Conservation (phyloP, 2,329 filamentous ascomycete species). For the Berkeleyomyces rouxiae region DNA sequence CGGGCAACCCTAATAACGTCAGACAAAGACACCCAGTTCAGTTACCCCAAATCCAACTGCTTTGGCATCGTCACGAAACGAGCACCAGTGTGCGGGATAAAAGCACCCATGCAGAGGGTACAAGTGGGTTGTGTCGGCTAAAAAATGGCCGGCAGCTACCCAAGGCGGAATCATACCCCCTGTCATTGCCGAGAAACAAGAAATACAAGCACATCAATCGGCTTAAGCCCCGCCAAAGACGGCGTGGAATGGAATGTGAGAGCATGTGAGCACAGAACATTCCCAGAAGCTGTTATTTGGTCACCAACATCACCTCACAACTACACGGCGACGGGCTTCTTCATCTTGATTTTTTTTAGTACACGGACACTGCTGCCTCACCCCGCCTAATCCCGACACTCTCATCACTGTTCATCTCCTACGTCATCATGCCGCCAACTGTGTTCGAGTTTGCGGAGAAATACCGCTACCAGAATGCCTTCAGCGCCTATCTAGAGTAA, state of each 20-base stretch:
- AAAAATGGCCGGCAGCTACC: background rate
- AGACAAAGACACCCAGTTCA: background rate
- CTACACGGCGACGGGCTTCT: background rate
- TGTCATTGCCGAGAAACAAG: background rate
- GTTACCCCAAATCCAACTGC: background rate
- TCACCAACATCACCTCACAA: background rate
- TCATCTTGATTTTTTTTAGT: background rate
- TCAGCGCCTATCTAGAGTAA: slow-evolving; percentile 61
- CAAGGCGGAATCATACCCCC: background rate
- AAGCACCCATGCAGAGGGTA: background rate
- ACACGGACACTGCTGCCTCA: background rate
- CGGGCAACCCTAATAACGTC: background rate
- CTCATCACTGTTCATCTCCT: background rate
- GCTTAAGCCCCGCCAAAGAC: background rate
- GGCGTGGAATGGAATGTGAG: background rate
- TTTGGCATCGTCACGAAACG: background rate
- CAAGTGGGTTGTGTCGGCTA: slow-evolving; percentile 3
- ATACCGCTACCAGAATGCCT: slow-evolving; percentile 66
- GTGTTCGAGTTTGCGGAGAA: slow-evolving; percentile 32
- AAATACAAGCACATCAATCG: background rate
- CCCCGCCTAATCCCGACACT: background rate
- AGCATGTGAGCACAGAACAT: background rate
- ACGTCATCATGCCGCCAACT: slow-evolving; percentile 30
- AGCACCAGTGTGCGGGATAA: background rate
- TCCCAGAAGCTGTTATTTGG: background rate